Evolutionary conservation across 2,329 filamentous ascomycete species (phyloP).

Genomic region (Trichoderma oligosporum): DNA sequence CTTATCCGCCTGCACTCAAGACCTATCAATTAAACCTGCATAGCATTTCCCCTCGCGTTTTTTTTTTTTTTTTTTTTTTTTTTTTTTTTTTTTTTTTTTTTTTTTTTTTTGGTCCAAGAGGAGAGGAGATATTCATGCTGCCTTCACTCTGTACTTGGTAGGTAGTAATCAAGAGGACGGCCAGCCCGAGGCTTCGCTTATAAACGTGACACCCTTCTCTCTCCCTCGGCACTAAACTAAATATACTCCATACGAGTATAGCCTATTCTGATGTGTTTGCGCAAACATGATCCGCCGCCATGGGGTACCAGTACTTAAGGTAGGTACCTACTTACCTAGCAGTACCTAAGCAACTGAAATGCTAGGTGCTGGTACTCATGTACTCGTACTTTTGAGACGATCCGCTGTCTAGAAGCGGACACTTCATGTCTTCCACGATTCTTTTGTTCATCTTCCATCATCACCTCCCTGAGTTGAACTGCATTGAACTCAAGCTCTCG

Average conservation of each 20-base stretch:
- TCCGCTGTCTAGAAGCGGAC: conserved; percentile 13
- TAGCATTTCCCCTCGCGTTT: too few relatives aligned
- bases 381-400: too few relatives aligned
- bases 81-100: too few relatives aligned
- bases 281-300: neutral
- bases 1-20: too few relatives aligned
- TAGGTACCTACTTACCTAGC: conserved; percentile 14
- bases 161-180: neutral
- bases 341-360: conserved; percentile 1
- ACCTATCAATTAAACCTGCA: too few relatives aligned
- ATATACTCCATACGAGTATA: neutral
- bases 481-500: conserved; percentile 10
- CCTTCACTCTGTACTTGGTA: neutral
- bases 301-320: neutral
- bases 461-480: conserved; percentile 3
- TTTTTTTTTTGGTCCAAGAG: too few relatives aligned
- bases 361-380: too few relatives aligned
- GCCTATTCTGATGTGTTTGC: conserved; percentile 3
- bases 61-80: too few relatives aligned
- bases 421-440: too few relatives aligned
- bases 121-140: too few relatives aligned
- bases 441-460: neutral
- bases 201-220: conserved; percentile 10
- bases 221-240: conserved; percentile 9
- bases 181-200: neutral